phyloP scores from a whole-genome alignment of 805 yeast genomes.

The Brettanomyces naardenensis region DNA sequence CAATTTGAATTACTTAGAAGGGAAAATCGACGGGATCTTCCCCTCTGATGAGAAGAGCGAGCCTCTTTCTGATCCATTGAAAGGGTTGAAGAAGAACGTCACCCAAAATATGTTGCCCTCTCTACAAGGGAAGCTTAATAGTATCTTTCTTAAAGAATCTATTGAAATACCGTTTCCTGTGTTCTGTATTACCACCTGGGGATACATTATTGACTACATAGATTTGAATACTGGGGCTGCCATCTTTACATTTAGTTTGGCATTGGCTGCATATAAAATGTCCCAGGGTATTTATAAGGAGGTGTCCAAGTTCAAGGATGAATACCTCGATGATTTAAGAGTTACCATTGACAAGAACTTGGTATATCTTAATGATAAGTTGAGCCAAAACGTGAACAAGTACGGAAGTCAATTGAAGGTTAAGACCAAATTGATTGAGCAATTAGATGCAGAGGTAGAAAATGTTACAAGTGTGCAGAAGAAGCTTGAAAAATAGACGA shows the following conservation, averaged over 20 bases:
- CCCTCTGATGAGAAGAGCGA: constrained; percentile 7
- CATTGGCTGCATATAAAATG: constrained; percentile 19
- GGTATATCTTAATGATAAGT: constrained; percentile 12
- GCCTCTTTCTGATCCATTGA: constrained; percentile 9
- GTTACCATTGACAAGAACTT: constrained; percentile 19
- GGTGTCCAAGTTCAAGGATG: constrained; percentile 15
- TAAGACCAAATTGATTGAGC: constrained; percentile 7
- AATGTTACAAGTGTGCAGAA: not conserved
- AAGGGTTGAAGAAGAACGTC: constrained; percentile 12
- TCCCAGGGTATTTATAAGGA: constrained; percentile 14
- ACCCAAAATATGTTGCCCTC: constrained; percentile 19
- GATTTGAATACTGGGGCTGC: constrained; percentile 22
- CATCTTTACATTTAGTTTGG: constrained; percentile 20
- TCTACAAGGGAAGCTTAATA: constrained; percentile 19
- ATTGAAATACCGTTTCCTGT: constrained; percentile 21
- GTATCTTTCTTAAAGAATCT: constrained; percentile 16
- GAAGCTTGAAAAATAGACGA: constrained; percentile 1
- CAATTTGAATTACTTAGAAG: constrained; percentile 23
- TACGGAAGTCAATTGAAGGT: constrained; percentile 9
- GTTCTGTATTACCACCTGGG: constrained; percentile 16
- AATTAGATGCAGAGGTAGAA: constrained; percentile 7
- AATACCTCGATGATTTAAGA: constrained; percentile 21
- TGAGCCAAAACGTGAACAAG: constrained; percentile 10
- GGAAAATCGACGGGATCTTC: constrained; percentile 22
- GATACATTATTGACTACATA: constrained; percentile 21